Evolutionary conservation across 202 grass and related monocot genomes (phyloP), one percentile per base, ranked within the genome.

Genomic region (Alloteropsis angusta): DNA sequence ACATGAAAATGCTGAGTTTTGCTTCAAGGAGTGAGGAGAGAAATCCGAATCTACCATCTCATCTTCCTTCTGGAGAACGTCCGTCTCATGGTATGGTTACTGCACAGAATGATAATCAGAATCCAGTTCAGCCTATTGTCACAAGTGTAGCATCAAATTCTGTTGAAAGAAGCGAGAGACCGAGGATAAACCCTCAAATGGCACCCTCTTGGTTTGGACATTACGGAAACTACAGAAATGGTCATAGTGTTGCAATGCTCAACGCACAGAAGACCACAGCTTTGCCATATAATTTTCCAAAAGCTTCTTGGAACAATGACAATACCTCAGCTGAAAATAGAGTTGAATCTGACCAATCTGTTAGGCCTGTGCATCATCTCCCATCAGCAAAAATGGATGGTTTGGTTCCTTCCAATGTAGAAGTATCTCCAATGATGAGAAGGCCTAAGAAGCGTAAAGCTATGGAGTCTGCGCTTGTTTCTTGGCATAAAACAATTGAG

Each of bases 131-230:
- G 61, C 53, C 86, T 68, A 66, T 80, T 48, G 64, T 45, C 54
- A 58, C 83, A 63, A 83, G 59, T 84, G 42, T 82, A 77, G 34
- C 65, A 74, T 69, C 72, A 53, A 84, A 71, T 84, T 63, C 83
- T 84, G 54, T 83, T 49, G 88, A 86, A 86, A 84, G 84, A 89
- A 82, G 41, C 41, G 87, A 99, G 68, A 81, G 65, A 15, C 77
- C 89, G 12, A 85, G 84, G 52, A 90, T 96, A 77, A 99, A 87
- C 80, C 92, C 90, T 87, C 96, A 93, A 71, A 99, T 99, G 86
- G 90, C 90, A 76, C 92, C 96, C 63, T 96, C 92, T 71, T 96
- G 90, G 96, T 96, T 96, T 87, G 92, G 84, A 60, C 92, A 89
- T 48, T 89, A 93, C 22, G 90, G 86, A 75, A 91, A 48, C 68